phyloP scores from a whole-genome alignment of 495 filamentous ascomycete species.

The Penicillium crystallinum region DNA sequence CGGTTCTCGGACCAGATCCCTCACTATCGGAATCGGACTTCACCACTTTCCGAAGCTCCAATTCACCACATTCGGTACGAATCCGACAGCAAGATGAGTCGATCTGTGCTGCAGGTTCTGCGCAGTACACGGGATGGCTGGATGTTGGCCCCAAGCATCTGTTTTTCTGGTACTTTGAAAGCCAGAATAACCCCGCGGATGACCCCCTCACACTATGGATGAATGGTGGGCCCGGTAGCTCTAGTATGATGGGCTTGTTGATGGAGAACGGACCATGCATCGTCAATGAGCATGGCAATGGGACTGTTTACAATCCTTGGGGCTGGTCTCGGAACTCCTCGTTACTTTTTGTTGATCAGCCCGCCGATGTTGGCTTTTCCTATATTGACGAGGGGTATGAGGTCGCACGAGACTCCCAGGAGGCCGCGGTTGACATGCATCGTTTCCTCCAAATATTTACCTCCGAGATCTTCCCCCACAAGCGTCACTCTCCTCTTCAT shows the following conservation, averaged over 20 bases:
- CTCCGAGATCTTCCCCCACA: constrained; percentile 35
- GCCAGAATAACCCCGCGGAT: constrained; percentile 44
- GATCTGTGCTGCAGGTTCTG: constrained; percentile 32
- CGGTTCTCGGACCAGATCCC: constrained; percentile 1
- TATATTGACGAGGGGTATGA: constrained; percentile 33
- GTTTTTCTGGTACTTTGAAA: constrained; percentile 60
- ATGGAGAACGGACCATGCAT: constrained; percentile 39
- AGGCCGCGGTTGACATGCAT: constrained; percentile 35
- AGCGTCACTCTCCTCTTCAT: constrained; percentile 24
- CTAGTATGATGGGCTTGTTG: constrained; percentile 36
- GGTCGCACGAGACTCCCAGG: constrained; percentile 22
- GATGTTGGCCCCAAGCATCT: constrained; percentile 39
- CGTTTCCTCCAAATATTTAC: constrained; percentile 38
- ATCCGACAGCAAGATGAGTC: constrained; percentile 36
- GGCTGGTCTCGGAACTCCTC: constrained; percentile 43
- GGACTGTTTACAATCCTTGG: constrained; percentile 40
- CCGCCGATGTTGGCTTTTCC: constrained; percentile 40
- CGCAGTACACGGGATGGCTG: constrained; percentile 39
- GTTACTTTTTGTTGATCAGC: constrained; percentile 46
- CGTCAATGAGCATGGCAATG: constrained; percentile 34
- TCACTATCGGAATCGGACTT: constrained; percentile 1
- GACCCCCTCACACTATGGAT: constrained; percentile 56
- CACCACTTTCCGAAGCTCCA: constrained; percentile 13
- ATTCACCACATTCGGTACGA: constrained; percentile 32
- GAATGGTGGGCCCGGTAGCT: constrained; percentile 46